Evolutionary conservation across 805 yeast genomes (phyloP).

Genomic region (Yueomyces sp.): DNA sequence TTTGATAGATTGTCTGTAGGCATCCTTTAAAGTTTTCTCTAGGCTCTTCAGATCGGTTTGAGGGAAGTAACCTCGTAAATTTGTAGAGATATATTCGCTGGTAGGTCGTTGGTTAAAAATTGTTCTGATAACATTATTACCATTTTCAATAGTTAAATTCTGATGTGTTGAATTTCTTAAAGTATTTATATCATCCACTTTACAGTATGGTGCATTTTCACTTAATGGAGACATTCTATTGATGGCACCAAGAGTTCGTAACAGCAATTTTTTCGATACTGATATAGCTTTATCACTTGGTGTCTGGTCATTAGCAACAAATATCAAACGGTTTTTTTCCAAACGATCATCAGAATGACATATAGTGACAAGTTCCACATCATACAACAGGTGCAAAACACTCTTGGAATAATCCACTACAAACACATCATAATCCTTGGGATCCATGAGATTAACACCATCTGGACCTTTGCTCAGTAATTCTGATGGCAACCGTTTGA

Average conservation of each 20-base stretch:
- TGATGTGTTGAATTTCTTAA: not conserved
- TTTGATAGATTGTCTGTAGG: constrained; percentile 66
- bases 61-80: constrained; percentile 85
- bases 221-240: constrained; percentile 7
- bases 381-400: constrained; percentile 40
- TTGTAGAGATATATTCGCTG: constrained; percentile 78
- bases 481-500: constrained; percentile 35
- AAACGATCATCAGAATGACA: constrained; percentile 63
- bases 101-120: constrained; percentile 88
- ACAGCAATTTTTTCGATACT: constrained; percentile 35
- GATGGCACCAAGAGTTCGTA: constrained; percentile 14
- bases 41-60: constrained; percentile 58
- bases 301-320: constrained; percentile 48
- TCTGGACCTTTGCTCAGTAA: constrained; percentile 7
- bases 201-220: not conserved
- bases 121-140: constrained; percentile 22
- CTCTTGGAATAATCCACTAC: constrained; percentile 33
- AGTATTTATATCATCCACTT: not conserved
- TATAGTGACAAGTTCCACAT: constrained; percentile 68
- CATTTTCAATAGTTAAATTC: constrained; percentile 11
- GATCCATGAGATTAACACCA: constrained; percentile 7
- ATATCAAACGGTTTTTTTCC: constrained; percentile 55
- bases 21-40: constrained; percentile 69
- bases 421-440: constrained; percentile 42
- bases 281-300: constrained; percentile 53